Percentiles rank a stretch among this genome's conserved stretches.
These are phyloP conservation scores for Colletotrichum australisinense DNA, from an alignment of 2,329 filamentous ascomycete genomes.

Conservation along the genomic window DNA sequence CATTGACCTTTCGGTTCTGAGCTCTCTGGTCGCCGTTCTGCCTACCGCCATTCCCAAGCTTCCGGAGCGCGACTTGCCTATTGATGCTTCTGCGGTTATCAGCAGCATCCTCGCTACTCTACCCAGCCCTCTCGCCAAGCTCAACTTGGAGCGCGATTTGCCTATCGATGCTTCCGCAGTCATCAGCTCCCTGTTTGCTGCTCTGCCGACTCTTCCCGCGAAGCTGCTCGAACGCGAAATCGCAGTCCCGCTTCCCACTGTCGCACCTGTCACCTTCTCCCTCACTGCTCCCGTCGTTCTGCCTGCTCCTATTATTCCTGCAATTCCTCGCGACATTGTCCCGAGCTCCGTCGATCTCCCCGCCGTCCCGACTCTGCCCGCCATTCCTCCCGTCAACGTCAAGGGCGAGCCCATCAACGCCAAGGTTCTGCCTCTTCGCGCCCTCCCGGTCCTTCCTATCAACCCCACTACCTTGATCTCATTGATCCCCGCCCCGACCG, in stretches of 20 bases:
- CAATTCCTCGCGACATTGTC: background rate
- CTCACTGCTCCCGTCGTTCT: background rate
- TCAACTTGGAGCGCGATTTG: background rate
- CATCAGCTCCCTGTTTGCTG: background rate
- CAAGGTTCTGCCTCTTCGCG: background rate
- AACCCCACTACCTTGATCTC: background rate
- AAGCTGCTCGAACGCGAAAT: background rate
- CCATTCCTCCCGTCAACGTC: background rate
- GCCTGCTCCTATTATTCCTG: background rate
- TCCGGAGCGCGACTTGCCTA: background rate
- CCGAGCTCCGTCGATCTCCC: background rate
- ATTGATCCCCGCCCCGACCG: background rate
- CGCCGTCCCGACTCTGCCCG: background rate
- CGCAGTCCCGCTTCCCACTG: background rate
- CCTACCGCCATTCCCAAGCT: background rate
- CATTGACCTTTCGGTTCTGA: background rate
- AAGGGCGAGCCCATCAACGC: background rate
- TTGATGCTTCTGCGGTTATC: background rate
- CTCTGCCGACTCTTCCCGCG: background rate
- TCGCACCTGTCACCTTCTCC: background rate
- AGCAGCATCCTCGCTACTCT: background rate
- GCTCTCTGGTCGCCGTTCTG: background rate
- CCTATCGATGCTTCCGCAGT: background rate
- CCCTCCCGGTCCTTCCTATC: background rate
- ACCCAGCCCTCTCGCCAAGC: background rate